Percentiles rank a stretch among this genome's conserved stretches.
Evolutionary conservation across 2,329 filamentous ascomycete species (phyloP).

Genomic region (Botrytis fabae): DNA sequence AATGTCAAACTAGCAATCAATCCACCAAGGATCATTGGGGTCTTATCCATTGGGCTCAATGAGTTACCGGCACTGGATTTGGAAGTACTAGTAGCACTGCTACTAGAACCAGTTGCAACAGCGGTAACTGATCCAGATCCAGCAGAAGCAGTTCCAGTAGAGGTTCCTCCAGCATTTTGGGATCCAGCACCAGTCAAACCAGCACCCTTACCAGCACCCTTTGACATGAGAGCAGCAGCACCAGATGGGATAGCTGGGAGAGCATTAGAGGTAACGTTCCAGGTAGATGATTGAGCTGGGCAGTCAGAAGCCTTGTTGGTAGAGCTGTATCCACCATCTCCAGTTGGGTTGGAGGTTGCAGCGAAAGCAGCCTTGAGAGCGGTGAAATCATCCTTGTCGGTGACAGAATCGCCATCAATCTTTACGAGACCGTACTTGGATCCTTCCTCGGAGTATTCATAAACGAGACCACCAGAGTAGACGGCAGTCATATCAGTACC

Average conservation of each 20-base stretch:
- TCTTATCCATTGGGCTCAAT: conserved; percentile 26
- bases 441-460: conserved; percentile 84
- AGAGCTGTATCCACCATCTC: conserved; percentile 53
- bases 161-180: conserved; percentile 37
- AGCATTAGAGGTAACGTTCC: conserved; percentile 48
- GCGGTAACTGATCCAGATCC: conserved; percentile 35
- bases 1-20: conserved; percentile 30
- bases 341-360: conserved; percentile 48
- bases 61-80: conserved; percentile 25
- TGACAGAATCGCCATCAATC: conserved; percentile 40
- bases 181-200: conserved; percentile 41
- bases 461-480: conserved; percentile 94
- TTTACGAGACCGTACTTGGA: conserved; percentile 66
- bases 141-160: conserved; percentile 35
- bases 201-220: conserved; percentile 51
- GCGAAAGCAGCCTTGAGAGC: conserved; percentile 49
- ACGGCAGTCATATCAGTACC: conserved; percentile 77
- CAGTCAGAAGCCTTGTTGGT: conserved; percentile 44
- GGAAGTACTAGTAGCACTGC: conserved; percentile 10
- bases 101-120: conserved; percentile 23
- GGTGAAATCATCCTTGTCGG: conserved; percentile 49
- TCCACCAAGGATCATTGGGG: conserved; percentile 28
- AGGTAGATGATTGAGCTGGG: conserved; percentile 47
- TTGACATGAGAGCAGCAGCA: conserved; percentile 46
- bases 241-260: conserved; percentile 52